These are phyloP conservation scores for Chrysosporium keratinophilum DNA, from an alignment of 2,329 filamentous ascomycete species.

Conservation along the genomic window DNA sequence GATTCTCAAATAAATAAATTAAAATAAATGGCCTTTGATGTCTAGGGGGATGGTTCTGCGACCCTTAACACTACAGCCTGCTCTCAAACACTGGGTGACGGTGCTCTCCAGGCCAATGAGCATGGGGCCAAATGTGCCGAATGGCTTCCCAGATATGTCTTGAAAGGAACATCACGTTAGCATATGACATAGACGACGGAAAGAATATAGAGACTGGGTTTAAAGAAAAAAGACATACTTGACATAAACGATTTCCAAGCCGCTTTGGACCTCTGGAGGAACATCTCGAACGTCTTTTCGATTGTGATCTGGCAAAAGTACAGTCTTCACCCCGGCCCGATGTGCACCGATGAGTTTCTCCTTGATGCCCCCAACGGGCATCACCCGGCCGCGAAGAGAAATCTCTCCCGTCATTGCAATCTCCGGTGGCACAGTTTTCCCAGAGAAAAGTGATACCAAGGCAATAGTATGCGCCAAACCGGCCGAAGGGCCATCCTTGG, in stretches of 20 bases:
- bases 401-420: constrained; percentile 86
- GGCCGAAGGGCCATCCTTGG: constrained; percentile 76
- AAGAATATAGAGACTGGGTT: constrained; percentile 12
- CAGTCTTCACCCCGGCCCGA: constrained; percentile 86
- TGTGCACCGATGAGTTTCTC: constrained; percentile 95
- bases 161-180: constrained; percentile 14
- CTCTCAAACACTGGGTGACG: constrained; percentile 63
- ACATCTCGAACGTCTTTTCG: constrained; percentile 86
- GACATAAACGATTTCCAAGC: constrained; percentile 80
- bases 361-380: constrained; percentile 94
- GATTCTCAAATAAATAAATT: background rate
- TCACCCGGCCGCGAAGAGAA: constrained; percentile 76
- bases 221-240: constrained; percentile 47
- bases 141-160: constrained; percentile 94
- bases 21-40: background rate
- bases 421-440: constrained; percentile 74
- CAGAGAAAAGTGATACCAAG: constrained; percentile 79
- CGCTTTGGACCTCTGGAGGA: constrained; percentile 77
- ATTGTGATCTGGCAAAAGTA: constrained; percentile 78
- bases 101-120: constrained; percentile 67
- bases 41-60: background rate
- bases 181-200: background rate
- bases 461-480: constrained; percentile 91
- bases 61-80: constrained; percentile 51
- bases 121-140: constrained; percentile 81